A percentile compares a stretch with the other conserved stretches of the same genome.
Conservation (phyloP, 768 basidiomycete genomes). For the Trametes sanguinea region DNA sequence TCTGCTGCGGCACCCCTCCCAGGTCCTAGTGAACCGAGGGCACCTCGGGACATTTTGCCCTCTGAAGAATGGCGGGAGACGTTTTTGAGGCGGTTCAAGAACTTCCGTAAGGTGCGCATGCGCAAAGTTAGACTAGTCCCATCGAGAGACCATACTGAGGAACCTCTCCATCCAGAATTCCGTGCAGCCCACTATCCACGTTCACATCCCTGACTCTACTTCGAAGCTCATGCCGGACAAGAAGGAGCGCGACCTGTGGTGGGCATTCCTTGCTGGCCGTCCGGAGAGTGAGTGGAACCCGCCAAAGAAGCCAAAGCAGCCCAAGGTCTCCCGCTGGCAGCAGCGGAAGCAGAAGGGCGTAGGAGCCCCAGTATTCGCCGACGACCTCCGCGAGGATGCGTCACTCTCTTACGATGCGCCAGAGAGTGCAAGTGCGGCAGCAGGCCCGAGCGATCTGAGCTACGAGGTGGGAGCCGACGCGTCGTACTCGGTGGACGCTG, state of each 20-base stretch:
- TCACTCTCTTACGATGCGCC: slow-evolving; percentile 13
- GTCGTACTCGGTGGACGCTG: slow-evolving; percentile 36
- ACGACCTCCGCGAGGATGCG: slow-evolving; percentile 24
- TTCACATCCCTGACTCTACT: slow-evolving; percentile 37
- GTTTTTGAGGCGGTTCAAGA: slow-evolving; percentile 60
- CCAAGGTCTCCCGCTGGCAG: slow-evolving; percentile 25
- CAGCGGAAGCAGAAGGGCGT: slow-evolving; percentile 20
- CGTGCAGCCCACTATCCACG: slow-evolving; percentile 58
- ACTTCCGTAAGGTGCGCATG: slow-evolving; percentile 61
- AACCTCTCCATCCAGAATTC: slow-evolving; percentile 52
- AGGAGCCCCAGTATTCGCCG: slow-evolving; percentile 43
- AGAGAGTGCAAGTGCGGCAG: slow-evolving; percentile 16
- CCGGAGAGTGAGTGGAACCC: slow-evolving; percentile 71
- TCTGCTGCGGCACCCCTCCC: slow-evolving; percentile 20
- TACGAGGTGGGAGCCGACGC: slow-evolving; percentile 48
- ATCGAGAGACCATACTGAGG: background rate
- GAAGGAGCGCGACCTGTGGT: slow-evolving; percentile 76
- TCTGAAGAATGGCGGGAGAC: slow-evolving; percentile 64
- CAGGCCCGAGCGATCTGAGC: slow-evolving; percentile 30
- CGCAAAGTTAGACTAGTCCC: background rate
- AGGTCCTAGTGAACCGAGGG: slow-evolving; percentile 20
- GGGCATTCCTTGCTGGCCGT: slow-evolving; percentile 71
- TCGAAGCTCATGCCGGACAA: slow-evolving; percentile 61
- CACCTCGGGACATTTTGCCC: slow-evolving; percentile 44
- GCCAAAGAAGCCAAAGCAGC: slow-evolving; percentile 40